Conservation (phyloP, 441 rosid genomes). For the Eutrema salsugineum region DNA sequence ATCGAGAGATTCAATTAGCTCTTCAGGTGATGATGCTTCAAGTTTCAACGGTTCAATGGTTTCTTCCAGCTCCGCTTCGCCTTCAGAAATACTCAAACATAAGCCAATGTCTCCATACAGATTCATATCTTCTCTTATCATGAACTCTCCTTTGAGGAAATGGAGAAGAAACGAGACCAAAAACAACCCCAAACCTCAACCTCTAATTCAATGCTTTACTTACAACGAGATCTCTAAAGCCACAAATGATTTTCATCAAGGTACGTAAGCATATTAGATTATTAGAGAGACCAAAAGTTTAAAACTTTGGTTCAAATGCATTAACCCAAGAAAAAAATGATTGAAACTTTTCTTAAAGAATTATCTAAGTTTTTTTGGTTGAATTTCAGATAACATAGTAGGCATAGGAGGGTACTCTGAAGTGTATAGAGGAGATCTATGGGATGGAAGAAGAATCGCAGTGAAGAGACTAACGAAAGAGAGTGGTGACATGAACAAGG, state of each 20-base stretch:
- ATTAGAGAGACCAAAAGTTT: not conserved
- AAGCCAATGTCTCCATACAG: slow-evolving; percentile 46
- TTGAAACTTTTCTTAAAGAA: not conserved
- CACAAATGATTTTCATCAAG: slow-evolving; percentile 66
- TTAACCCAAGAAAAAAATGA: not conserved
- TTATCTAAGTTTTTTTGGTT: not conserved
- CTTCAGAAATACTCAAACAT: slow-evolving; percentile 27
- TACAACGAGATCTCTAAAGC: slow-evolving; percentile 71
- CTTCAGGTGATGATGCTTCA: slow-evolving; percentile 55
- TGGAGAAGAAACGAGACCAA: slow-evolving; percentile 35
- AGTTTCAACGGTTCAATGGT: slow-evolving; percentile 51
- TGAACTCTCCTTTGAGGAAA: slow-evolving; percentile 53
- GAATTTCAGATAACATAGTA: slow-evolving; percentile 56
- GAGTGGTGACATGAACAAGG: slow-evolving; percentile 69
- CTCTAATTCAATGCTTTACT: slow-evolving; percentile 63
- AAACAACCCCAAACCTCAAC: slow-evolving; percentile 42
- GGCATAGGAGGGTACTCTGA: slow-evolving; percentile 92
- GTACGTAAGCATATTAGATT: too few relatives aligned
- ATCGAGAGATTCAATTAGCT: slow-evolving; percentile 46
- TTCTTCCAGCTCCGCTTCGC: slow-evolving; percentile 39
- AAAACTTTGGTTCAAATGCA: not conserved
- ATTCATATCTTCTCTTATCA: slow-evolving; percentile 47
- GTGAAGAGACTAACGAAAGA: slow-evolving; percentile 82
- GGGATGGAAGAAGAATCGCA: slow-evolving; percentile 65
- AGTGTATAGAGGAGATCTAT: slow-evolving; percentile 82